Conservation (phyloP, 2,329 filamentous ascomycete genomes). For the Hortaea sp. region DNA sequence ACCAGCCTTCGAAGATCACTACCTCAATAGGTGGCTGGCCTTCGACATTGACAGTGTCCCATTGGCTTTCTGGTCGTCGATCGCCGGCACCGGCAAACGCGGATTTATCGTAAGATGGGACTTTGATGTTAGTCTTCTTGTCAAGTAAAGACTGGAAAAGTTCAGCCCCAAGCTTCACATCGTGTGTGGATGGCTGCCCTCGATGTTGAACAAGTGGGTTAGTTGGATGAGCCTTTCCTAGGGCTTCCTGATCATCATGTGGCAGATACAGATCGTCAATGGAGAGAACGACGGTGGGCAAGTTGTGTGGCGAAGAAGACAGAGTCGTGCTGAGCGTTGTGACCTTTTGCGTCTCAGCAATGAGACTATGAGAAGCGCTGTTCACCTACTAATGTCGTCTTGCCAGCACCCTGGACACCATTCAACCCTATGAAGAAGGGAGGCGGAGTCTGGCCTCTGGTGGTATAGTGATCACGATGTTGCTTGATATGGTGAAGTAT, state of each 20-base stretch:
- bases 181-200: constrained; percentile 77
- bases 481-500: constrained; percentile 51
- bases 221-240: constrained; percentile 54
- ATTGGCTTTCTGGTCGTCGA: constrained; percentile 51
- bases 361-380: background rate
- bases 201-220: constrained; percentile 73
- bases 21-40: constrained; percentile 44
- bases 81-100: constrained; percentile 67
- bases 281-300: constrained; percentile 62
- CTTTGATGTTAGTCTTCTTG: constrained; percentile 41
- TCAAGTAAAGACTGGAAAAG: constrained; percentile 53
- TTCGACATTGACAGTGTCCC: constrained; percentile 49
- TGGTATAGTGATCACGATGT: constrained; percentile 36
- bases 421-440: constrained; percentile 85
- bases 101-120: constrained; percentile 80
- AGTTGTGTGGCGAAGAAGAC: constrained; percentile 44
- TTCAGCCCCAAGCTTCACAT: constrained; percentile 52
- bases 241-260: constrained; percentile 55
- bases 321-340: constrained; percentile 51
- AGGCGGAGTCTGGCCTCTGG: constrained; percentile 29
- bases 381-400: constrained; percentile 67
- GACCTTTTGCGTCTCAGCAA: constrained; percentile 11
- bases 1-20: constrained; percentile 85
- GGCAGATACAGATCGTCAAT: constrained; percentile 85
- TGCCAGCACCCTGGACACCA: constrained; percentile 84